Base-by-base conservation (phyloP, 1,284 basidiomycete species). In the Austroboletus olivaceoglutinosus region DNA sequence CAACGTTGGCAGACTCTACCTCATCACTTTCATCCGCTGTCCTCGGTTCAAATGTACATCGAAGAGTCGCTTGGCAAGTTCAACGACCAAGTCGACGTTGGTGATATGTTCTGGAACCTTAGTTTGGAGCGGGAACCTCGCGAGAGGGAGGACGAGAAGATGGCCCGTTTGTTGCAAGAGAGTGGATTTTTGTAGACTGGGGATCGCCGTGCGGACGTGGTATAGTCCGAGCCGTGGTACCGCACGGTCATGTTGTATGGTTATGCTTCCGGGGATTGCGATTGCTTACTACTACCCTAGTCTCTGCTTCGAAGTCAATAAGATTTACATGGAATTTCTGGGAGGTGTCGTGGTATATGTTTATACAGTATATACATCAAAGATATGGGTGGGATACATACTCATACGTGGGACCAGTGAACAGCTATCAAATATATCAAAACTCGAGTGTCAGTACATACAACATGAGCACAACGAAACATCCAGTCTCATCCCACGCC, bases 1-100 rank as follows among this genome's bases (percentile, higher is more conserved):
- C 91, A 96, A 64, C 87, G 93, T 37, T 98, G 95, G 83, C 97
- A 99, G 70, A 80, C 86, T 11, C 86, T 86, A 57, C 89, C 92
- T 1, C 97, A 93, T 76, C 95, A 96, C 68, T 82, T 97, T 56
- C 77, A 82, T 18, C 74, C 78, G 9, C 83, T 95, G 12, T 77
- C 82, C 2, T 64, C 77, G 1, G 81, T 99, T 30, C 79, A 85
- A 48, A 76, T 78, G 34, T 97, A 85, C 65, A 82, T 99, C 52
- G 85, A 90, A 58, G 84, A 89, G 39, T 83, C 84, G 5, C 75
- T 98, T 58, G 81, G 79, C 50, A 77, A 82, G 59, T 88, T 85
- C 60, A 81, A 73, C 51, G 83, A 87, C 60, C 78, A 76, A 40
- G 73, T 74, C 45, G 79, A 80, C 52, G 79, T 81, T 38, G 80